A percentile compares a stretch with the other conserved stretches of the same genome.
Evolutionary conservation across 2,329 filamentous ascomycete genomes (phyloP).

Genomic region (Pyrenophora graminea): DNA sequence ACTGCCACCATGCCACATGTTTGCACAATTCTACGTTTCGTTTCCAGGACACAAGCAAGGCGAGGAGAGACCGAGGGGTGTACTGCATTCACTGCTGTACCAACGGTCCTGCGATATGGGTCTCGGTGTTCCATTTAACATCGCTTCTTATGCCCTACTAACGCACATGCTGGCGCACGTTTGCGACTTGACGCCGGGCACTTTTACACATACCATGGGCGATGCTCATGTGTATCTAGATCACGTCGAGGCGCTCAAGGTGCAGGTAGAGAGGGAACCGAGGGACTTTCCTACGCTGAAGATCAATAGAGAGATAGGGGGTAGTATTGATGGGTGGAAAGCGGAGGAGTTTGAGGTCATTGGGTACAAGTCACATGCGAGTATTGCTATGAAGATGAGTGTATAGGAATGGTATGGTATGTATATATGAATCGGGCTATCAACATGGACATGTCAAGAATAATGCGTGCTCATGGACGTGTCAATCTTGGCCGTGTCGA

Average conservation of each 20-base stretch:
- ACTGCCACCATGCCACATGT: slow-evolving; percentile 94
- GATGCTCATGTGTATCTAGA: slow-evolving; percentile 97
- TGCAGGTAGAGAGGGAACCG: slow-evolving; percentile 80
- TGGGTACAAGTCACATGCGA: slow-evolving; percentile 88
- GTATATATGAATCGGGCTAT: too few species aligned
- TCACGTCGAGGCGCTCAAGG: slow-evolving; percentile 83
- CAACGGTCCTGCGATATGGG: slow-evolving; percentile 97
- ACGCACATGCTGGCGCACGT: slow-evolving; percentile 95
- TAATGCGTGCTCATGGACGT: not conserved
- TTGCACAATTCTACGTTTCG: slow-evolving; percentile 92
- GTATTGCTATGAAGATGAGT: slow-evolving; percentile 98
- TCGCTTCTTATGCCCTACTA: slow-evolving; percentile 88
- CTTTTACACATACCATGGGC: slow-evolving; percentile 92
- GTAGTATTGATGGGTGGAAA: slow-evolving; percentile 88
- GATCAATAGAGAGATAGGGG: slow-evolving; percentile 69
- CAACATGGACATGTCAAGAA: not conserved
- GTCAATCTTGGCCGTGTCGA: too few species aligned
- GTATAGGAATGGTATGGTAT: slow-evolving; percentile 56
- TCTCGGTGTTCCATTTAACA: slow-evolving; percentile 96
- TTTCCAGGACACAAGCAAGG: slow-evolving; percentile 57
- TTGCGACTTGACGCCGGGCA: slow-evolving; percentile 81
- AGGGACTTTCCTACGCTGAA: slow-evolving; percentile 77
- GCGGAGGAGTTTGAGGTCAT: slow-evolving; percentile 84
- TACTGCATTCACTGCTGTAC: slow-evolving; percentile 86
- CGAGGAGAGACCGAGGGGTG: slow-evolving; percentile 59